Base-by-base conservation (phyloP, 306 rosid species). In the Echinosophora koreensis region DNA sequence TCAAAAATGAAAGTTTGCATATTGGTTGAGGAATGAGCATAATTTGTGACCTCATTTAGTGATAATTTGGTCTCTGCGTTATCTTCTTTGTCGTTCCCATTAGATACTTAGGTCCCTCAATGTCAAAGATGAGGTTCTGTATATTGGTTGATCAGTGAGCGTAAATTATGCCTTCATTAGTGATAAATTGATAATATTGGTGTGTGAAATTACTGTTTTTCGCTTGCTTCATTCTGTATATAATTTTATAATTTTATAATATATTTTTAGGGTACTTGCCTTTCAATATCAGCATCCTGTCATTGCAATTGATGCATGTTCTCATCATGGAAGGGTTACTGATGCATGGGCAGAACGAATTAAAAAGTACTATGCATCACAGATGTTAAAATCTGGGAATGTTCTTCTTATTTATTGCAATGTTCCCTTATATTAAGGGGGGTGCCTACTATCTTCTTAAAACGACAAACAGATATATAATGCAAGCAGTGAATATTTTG, bases 271-370 rank as follows among this genome's bases (percentile, higher is more conserved):
- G 98, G 98, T 88, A 46, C 95, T 94, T 22, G 88, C 93, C 41
- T 90, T 94, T 82, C 95, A 92, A 67, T 92, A 87, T 82, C 93
- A 87, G 61, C 92, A 87, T 68, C 76, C 88, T 59, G 97, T 92
- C 68, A 73, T 94, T 78, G 98, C 97, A 28, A 89, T 94, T 74
- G 98, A 94, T 86, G 89, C 98, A 44, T 92, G 87, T 74, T 88
- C 97, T 74, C 98, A 90, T 85, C 98, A 94, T 81, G 97, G 97
- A 81, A 90, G 60, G 13, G 89, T 94, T 72, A 90, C 97, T 5
- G 71, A 84, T 84, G 88, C 86, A 9, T 90, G 98, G 28, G 97
- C 98, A 67, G 84, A 73, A 76, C 87, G 91, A 46, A 94, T 94
- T 73, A 85, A 82, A 88, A 90, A 85, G 81, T 70, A 92, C 83